Conservation (phyloP, 129 eudicot genomes). For the Flaveria robusta region DNA sequence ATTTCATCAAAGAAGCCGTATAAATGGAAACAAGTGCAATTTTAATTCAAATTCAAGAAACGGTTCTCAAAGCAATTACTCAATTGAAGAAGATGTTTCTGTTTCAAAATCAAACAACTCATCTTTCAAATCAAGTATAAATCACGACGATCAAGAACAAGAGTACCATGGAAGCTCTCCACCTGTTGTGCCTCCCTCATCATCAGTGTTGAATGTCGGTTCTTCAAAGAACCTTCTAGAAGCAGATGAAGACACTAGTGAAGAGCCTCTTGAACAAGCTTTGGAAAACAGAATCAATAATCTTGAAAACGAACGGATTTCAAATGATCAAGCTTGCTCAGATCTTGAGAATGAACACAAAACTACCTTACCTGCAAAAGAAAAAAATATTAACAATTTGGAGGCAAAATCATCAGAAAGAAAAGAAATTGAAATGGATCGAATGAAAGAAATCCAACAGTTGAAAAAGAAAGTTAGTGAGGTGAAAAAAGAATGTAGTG, state of each 20-base stretch:
- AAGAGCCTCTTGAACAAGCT: conserved; percentile 75
- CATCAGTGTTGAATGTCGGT: conserved; percentile 40
- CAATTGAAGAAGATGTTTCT: conserved; percentile 44
- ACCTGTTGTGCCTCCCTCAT: conserved; percentile 26
- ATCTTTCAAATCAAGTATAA: conserved; percentile 45
- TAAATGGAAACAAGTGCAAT: conserved; percentile 38
- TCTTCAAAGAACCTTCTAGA: conserved; percentile 68
- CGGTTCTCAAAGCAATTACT: conserved; percentile 37
- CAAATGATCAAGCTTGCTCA: conserved; percentile 35
- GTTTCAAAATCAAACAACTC: conserved; percentile 56
- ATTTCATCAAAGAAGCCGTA: conserved; percentile 26
- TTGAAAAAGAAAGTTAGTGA: conserved; percentile 50
- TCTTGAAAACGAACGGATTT: conserved; percentile 41
- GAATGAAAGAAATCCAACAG: conserved; percentile 43
- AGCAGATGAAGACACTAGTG: conserved; percentile 74
- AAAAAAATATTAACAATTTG: conserved; percentile 55
- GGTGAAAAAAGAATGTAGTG: conserved; percentile 63
- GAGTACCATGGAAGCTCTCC: conserved; percentile 39
- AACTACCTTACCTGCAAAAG: conserved; percentile 46
- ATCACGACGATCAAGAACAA: conserved; percentile 36
- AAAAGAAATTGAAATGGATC: conserved; percentile 37
- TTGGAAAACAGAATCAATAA: conserved; percentile 51
- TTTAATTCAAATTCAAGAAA: conserved; percentile 26
- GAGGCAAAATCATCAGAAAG: conserved; percentile 42
- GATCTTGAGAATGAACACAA: conserved; percentile 53